These are phyloP conservation scores for Candida yuanshanica DNA, from an alignment of 805 yeast genomes.

Conservation along the genomic window DNA sequence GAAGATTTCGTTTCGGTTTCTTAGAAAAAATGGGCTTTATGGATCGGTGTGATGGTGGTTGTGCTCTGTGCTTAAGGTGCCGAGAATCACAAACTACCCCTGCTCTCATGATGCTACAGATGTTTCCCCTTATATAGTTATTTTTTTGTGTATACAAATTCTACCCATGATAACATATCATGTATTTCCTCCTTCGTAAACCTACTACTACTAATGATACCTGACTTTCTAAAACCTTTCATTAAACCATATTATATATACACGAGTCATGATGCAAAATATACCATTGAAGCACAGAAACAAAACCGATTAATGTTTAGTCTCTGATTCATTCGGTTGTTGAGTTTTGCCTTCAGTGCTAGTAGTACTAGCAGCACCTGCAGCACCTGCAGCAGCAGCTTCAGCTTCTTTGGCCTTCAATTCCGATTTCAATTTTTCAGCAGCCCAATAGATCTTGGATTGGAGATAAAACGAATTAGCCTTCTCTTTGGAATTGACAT, in stretches of 20 bases:
- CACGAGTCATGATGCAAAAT: background rate
- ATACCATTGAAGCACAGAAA: background rate
- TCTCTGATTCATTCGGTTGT: background rate
- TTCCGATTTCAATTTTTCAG: slow-evolving; percentile 84
- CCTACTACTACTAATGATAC: too few relatives aligned
- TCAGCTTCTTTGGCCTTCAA: slow-evolving; percentile 48
- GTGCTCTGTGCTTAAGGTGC: slow-evolving; percentile 17
- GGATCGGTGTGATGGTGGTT: slow-evolving; percentile 21
- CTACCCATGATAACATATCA: background rate
- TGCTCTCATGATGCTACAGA: slow-evolving; percentile 24
- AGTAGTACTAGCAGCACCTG: background rate
- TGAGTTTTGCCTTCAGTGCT: background rate
- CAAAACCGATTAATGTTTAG: background rate
- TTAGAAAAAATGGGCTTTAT: slow-evolving; percentile 40
- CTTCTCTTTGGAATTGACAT: slow-evolving; percentile 85
- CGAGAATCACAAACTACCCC: slow-evolving; percentile 20
- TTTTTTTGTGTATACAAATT: background rate
- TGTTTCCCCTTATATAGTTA: slow-evolving; percentile 3
- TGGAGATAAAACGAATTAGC: slow-evolving; percentile 96
- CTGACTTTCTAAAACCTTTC: background rate
- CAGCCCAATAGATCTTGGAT: slow-evolving; percentile 88
- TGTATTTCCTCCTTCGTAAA: too few relatives aligned
- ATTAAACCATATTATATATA: background rate
- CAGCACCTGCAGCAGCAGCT: slow-evolving; percentile 18
- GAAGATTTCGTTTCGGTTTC: slow-evolving; percentile 72